phyloP scores from a whole-genome alignment of 1,284 basidiomycete genomes.

The Pyrrhoderma lamaoense region DNA sequence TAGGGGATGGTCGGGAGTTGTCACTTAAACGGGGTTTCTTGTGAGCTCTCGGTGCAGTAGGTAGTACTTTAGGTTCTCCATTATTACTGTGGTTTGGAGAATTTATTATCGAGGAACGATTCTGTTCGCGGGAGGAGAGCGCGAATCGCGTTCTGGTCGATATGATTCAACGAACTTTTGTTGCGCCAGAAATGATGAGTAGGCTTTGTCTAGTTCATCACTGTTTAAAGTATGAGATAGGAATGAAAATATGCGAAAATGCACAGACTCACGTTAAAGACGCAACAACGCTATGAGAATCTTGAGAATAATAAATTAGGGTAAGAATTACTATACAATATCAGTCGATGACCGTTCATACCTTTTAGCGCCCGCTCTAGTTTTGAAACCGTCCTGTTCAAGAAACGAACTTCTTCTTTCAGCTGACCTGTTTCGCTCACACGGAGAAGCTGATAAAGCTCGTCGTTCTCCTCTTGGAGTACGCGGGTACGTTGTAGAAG shows the following conservation, averaged over 20 bases:
- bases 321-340: neutral
- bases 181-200: constrained; percentile 48
- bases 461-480: constrained; percentile 77
- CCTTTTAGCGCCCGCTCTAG: constrained; percentile 69
- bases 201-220: constrained; percentile 63
- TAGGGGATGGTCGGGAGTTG: constrained; percentile 35
- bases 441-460: constrained; percentile 65
- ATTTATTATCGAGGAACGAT: constrained; percentile 24
- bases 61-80: constrained; percentile 46
- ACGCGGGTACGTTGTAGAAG: constrained; percentile 61
- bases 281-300: constrained; percentile 65
- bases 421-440: constrained; percentile 63
- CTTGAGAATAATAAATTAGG: constrained; percentile 30
- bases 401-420: constrained; percentile 68
- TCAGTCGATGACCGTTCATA: constrained; percentile 28
- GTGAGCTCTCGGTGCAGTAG: constrained; percentile 69
- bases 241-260: constrained; percentile 1
- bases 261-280: constrained; percentile 54
- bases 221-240: constrained; percentile 23
- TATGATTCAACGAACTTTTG: constrained; percentile 27
- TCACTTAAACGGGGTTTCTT: constrained; percentile 69
- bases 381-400: constrained; percentile 56
- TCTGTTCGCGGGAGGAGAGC: constrained; percentile 27
- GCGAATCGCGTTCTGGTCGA: constrained; percentile 30
- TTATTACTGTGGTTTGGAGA: constrained; percentile 33